Percentiles rank a stretch among this genome's conserved stretches.
Evolutionary conservation across 495 filamentous ascomycete genomes (phyloP).

Genomic region (Parathielavia hyrcaniae): DNA sequence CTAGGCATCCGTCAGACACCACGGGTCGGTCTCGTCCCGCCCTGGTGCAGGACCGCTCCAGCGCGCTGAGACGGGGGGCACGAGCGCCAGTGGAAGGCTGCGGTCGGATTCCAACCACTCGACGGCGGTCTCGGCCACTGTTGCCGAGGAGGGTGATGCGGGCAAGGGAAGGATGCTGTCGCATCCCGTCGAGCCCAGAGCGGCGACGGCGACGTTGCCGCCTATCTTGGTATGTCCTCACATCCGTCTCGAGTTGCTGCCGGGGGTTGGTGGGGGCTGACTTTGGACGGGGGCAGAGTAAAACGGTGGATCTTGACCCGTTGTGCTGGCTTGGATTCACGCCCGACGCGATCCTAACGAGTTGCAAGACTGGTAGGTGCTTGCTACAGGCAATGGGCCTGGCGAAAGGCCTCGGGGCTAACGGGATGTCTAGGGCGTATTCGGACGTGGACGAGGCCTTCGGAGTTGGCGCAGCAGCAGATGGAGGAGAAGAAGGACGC

Average conservation of each 20-base stretch:
- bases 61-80: constrained; percentile 44
- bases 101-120: constrained; percentile 60
- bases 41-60: constrained; percentile 32
- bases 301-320: constrained; percentile 78
- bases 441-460: constrained; percentile 21
- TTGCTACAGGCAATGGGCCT: neutral
- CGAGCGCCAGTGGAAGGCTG: constrained; percentile 43
- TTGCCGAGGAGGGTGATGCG: constrained; percentile 32
- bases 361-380: constrained; percentile 71
- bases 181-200: constrained; percentile 74
- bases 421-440: constrained; percentile 11
- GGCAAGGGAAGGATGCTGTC: constrained; percentile 44
- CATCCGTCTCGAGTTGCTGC: neutral
- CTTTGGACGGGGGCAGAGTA: constrained; percentile 50
- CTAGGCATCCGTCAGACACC: constrained; percentile 50
- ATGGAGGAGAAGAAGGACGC: constrained; percentile 14
- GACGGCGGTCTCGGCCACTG: constrained; percentile 14
- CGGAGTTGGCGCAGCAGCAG: constrained; percentile 17
- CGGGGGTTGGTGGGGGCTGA: neutral
- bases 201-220: constrained; percentile 78
- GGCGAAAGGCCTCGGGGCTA: neutral
- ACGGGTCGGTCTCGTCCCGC: constrained; percentile 55
- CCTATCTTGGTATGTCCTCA: constrained; percentile 69
- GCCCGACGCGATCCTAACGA: constrained; percentile 85
- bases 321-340: constrained; percentile 86